Evolutionary conservation across 352 stramenopile genomes (phyloP).

Genomic region (Pythium aphanidermatum): DNA sequence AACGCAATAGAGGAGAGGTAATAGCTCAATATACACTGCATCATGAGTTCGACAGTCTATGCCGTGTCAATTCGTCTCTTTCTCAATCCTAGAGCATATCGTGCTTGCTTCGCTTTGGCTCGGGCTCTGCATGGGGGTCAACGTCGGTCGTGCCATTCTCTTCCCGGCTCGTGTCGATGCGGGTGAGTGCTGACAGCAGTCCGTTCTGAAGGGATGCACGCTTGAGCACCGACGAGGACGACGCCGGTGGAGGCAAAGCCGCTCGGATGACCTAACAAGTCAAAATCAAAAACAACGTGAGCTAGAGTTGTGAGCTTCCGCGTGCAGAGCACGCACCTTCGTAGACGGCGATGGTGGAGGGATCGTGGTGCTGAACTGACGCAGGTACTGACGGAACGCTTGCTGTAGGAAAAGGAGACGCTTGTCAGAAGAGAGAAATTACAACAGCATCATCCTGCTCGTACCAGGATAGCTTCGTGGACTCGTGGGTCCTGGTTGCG

Average conservation of each 20-base stretch:
- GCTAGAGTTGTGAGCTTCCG: too few relatives aligned
- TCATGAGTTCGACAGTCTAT: too few relatives aligned
- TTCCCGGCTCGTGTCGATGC: neutral
- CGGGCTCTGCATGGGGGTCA: too few relatives aligned
- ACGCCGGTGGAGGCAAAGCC: too few relatives aligned
- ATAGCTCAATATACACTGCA: too few relatives aligned
- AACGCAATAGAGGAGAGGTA: neutral
- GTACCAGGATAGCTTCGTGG: slow-evolving; percentile 57
- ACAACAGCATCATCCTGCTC: too few relatives aligned
- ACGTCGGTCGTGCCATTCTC: neutral
- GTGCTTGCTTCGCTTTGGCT: too few relatives aligned
- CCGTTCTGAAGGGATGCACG: neutral
- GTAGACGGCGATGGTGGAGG: slow-evolving; percentile 64
- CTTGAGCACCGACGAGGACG: too few relatives aligned
- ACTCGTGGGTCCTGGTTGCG: slow-evolving; percentile 40
- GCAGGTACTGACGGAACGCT: slow-evolving; percentile 55
- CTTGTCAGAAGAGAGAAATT: slow-evolving; percentile 2
- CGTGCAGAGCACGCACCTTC: slow-evolving; percentile 42
- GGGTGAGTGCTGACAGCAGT: neutral
- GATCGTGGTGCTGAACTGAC: slow-evolving; percentile 56
- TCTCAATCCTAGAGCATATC: too few relatives aligned
- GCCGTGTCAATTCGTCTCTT: too few relatives aligned
- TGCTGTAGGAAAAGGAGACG: slow-evolving; percentile 16
- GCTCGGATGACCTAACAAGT: too few relatives aligned
- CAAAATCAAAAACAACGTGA: slow-evolving; percentile 2